Evolutionary conservation across 2,329 filamentous ascomycete genomes (phyloP), one percentile per base, ranked within the genome.

Genomic region (Penicillium crustosum): DNA sequence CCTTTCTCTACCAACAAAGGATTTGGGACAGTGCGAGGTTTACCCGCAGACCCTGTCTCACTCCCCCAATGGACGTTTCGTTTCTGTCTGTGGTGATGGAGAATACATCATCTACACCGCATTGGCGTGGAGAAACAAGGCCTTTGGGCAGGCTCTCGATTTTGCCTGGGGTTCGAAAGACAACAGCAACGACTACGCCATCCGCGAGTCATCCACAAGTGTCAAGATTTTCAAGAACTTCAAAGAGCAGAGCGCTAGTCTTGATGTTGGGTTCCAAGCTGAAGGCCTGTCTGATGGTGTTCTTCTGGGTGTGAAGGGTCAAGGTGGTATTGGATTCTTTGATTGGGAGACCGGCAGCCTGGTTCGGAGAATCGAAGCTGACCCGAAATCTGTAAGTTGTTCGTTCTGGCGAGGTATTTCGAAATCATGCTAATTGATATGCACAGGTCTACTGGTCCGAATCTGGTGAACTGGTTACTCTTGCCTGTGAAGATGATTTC

Each of bases 81-180:
- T 94, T 49, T 89, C 89, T 19, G 88, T 93, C 2, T 97, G 93
- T 65, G 94, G 94, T 65, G 94, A 99, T 73, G 94, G 94, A 61
- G 94, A 99, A 77, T 99, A 97, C 79, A 97, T 97, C 74, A 96
- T 97, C 70, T 97, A 97, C 80, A 97, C 94, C 29, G 93, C 94
- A 55, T 83, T 97, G 58, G 93, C 93, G 3, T 96, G 95, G 85
- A 88, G 94, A 73, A 97, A 99, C 78, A 97, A 97, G 80, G 92
- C 92, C 4, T 99, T 99, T 70, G 94, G 94, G 23, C 93, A 91
- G 41, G 94, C 93, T 7, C 80, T 97, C 52, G 94, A 99, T 77
- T 99, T 99, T 74, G 93, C 90, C 12, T 99, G 94, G 94, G 93
- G 89, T 0, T 91, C 90, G 44, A 97, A 96, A 77, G 93, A 97